Percentiles rank a stretch among this genome's conserved stretches.
Evolutionary conservation across 176 grass and related monocot species (phyloP).

Genomic region (Secale cereale): DNA sequence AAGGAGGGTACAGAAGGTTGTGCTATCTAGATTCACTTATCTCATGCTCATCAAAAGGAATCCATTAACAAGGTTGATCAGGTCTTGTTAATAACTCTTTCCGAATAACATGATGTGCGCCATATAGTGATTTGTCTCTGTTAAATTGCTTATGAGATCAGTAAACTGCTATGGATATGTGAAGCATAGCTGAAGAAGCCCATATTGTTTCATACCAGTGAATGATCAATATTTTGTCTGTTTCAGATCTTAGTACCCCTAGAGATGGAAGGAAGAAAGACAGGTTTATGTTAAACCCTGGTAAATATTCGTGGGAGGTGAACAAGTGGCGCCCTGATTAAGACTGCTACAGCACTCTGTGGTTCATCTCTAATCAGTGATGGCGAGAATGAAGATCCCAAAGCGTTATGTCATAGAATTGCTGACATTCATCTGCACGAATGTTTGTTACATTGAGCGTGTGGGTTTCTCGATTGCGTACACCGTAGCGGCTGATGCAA

Average conservation of each 20-base stretch:
- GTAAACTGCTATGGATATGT: conserved; percentile 18
- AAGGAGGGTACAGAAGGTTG: too few relatives aligned
- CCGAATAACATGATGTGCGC: too few relatives aligned
- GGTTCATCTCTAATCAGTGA: conserved; percentile 3
- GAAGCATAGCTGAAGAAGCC: neutral
- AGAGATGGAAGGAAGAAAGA: neutral
- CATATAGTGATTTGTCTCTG: neutral
- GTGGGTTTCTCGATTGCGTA: conserved; percentile 8
- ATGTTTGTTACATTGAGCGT: neutral
- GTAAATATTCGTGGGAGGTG: conserved; percentile 37
- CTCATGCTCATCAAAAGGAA: too few relatives aligned
- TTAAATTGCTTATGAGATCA: conserved; percentile 25
- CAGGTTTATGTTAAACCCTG: conserved; percentile 35
- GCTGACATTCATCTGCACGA: conserved; percentile 14
- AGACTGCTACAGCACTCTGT: neutral
- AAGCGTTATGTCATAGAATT: conserved; percentile 6
- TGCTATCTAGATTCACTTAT: too few relatives aligned
- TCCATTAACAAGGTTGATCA: too few relatives aligned
- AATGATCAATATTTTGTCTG: conserved; percentile 15
- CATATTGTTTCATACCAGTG: neutral
- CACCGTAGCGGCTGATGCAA: neutral
- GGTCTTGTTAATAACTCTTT: too few relatives aligned
- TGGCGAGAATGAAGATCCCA: conserved; percentile 1
- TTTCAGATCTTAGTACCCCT: neutral
- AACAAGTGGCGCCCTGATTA: conserved; percentile 39